Conservation (phyloP, 2,329 filamentous ascomycete genomes). For the Taxawa tesnikishii region DNA sequence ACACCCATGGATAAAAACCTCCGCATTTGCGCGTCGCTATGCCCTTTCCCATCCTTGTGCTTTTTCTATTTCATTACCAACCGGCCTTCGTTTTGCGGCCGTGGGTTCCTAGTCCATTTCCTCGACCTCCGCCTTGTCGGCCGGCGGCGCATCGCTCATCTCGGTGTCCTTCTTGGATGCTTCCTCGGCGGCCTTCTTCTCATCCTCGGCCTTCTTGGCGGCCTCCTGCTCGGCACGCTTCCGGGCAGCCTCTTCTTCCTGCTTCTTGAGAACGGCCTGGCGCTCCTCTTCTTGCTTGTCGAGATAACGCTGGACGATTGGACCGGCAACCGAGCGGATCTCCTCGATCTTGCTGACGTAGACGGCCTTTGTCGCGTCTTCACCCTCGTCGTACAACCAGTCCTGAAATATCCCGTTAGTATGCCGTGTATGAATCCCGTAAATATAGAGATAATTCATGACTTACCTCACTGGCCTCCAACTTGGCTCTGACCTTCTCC, state of each 20-base stretch:
- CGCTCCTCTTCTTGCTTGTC: slow-evolving; percentile 88
- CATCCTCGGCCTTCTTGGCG: slow-evolving; percentile 64
- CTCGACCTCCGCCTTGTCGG: slow-evolving; percentile 15
- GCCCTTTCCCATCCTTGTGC: too few relatives aligned
- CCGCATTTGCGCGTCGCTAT: too few relatives aligned
- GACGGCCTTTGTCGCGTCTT: slow-evolving; percentile 84
- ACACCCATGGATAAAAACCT: too few relatives aligned
- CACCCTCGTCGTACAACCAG: slow-evolving; percentile 96
- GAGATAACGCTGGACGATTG: slow-evolving; percentile 86
- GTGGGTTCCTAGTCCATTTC: slow-evolving; percentile 6
- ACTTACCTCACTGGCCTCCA: slow-evolving; percentile 71
- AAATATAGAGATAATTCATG: background rate
- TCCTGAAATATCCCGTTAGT: slow-evolving; percentile 47
- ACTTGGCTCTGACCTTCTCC: slow-evolving; percentile 68
- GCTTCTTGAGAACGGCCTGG: slow-evolving; percentile 51
- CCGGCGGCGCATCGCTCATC: slow-evolving; percentile 47
- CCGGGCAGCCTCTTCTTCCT: slow-evolving; percentile 55
- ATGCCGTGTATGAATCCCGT: slow-evolving; percentile 6
- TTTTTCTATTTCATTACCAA: too few relatives aligned
- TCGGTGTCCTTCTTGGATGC: slow-evolving; percentile 36
- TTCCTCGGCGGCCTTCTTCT: slow-evolving; percentile 40
- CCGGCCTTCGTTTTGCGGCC: too few relatives aligned
- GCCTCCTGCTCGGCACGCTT: slow-evolving; percentile 57
- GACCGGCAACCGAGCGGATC: slow-evolving; percentile 78
- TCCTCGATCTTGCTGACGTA: slow-evolving; percentile 95